Conservation (phyloP, 1,284 basidiomycete genomes). For the Dichomitus squalens region DNA sequence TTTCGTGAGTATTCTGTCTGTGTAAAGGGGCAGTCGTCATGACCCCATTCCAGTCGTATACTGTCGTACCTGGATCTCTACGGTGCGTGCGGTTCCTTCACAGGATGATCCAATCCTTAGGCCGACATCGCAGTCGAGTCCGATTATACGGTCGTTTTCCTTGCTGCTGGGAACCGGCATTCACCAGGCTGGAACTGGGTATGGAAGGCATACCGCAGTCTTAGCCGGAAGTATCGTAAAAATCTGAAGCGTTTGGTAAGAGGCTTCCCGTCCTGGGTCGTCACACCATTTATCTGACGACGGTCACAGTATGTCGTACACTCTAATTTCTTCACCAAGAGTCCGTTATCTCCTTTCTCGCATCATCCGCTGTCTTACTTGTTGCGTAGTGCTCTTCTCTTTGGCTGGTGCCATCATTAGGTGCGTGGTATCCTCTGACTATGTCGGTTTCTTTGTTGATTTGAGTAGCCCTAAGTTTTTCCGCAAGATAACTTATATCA, state of each 20-base stretch:
- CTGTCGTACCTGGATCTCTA: constrained; percentile 78
- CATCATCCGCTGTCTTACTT: neutral
- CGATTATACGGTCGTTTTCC: constrained; percentile 85
- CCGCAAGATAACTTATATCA: constrained; percentile 73
- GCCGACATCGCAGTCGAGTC: constrained; percentile 65
- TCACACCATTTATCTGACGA: constrained; percentile 6
- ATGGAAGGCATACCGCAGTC: constrained; percentile 84
- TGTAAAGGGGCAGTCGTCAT: neutral
- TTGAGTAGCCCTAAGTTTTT: constrained; percentile 79
- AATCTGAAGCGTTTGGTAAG: constrained; percentile 80
- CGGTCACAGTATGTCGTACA: constrained; percentile 75
- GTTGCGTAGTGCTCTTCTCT: constrained; percentile 73
- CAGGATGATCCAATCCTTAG: neutral
- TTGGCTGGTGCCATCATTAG: constrained; percentile 85
- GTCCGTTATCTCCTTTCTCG: constrained; percentile 41
- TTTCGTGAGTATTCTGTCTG: constrained; percentile 55
- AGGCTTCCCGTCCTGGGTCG: neutral
- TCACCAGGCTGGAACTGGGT: constrained; percentile 87
- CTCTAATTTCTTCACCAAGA: constrained; percentile 86
- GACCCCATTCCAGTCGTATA: constrained; percentile 53
- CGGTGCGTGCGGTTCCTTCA: constrained; percentile 45
- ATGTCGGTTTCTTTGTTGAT: neutral
- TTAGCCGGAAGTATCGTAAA: constrained; percentile 84
- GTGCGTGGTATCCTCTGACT: constrained; percentile 36
- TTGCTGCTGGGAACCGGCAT: constrained; percentile 77